Percentiles rank a stretch among this genome's conserved stretches.
Evolutionary conservation across 2,329 filamentous ascomycete genomes (phyloP).

Genomic region (Aspergillus sp.): DNA sequence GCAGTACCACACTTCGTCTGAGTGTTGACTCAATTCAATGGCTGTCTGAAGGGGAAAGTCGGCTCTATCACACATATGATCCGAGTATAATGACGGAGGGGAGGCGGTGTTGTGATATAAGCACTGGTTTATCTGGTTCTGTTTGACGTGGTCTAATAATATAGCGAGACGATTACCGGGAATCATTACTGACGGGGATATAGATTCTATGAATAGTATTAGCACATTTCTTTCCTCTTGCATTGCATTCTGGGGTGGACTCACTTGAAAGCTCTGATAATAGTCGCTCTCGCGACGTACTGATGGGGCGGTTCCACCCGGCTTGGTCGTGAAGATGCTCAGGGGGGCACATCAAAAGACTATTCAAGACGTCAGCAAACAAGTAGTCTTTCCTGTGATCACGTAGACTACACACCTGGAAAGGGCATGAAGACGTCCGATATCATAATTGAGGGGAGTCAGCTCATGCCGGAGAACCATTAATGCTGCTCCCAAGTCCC

Average conservation of each 20-base stretch:
- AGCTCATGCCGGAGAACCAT: constrained; percentile 79
- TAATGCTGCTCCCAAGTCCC: constrained; percentile 65
- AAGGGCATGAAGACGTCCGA: constrained; percentile 66
- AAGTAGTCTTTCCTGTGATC: background rate
- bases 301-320: constrained; percentile 74
- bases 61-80: constrained; percentile 72
- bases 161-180: constrained; percentile 80
- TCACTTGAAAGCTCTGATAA: constrained; percentile 77
- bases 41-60: constrained; percentile 69
- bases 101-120: constrained; percentile 76
- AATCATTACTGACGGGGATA: constrained; percentile 94
- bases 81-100: constrained; percentile 77
- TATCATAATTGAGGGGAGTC: constrained; percentile 75
- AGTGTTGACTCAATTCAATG: constrained; percentile 62
- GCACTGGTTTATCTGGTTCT: constrained; percentile 72
- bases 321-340: constrained; percentile 70
- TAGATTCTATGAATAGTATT: constrained; percentile 54
- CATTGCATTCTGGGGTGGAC: constrained; percentile 15
- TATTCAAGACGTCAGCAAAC: constrained; percentile 24
- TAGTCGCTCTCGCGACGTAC: constrained; percentile 63
- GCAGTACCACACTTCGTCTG: constrained; percentile 84
- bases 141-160: constrained; percentile 74
- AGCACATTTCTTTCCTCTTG: constrained; percentile 16
- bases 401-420: constrained; percentile 50
- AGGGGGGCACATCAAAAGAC: constrained; percentile 79